Evolutionary conservation across 352 stramenopile genomes (phyloP), one percentile per base, ranked within the genome.

Genomic region (Globisporangium canariense): DNA sequence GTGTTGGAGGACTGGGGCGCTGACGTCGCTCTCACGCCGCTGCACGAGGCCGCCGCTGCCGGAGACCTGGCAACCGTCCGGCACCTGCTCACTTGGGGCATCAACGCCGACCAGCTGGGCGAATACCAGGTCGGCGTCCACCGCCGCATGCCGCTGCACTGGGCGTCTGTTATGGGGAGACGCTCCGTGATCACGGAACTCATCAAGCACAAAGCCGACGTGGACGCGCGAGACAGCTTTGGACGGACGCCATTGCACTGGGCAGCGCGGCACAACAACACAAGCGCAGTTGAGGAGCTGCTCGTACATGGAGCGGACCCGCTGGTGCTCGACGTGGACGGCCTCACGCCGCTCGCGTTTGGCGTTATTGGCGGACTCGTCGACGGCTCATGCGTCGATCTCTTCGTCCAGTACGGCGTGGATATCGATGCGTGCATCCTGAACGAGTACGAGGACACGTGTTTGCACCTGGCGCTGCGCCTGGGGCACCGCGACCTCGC

Each of bases 11-110:
- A 90, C 11, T 94, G 83, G 81, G 86, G 86, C 7, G 80, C 75
- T 6, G 86, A 94, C 57, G 82, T 94, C 4, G 86, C 83, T 9
- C 73, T 94, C 36, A 94, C 86, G 9, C 86, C 86, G 20, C 68
- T 94, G 22, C 86, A 94, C 28, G 81, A 88, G 38, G 78, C 82
- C 18, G 76, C 80, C 0, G 86, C 81, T 25, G 73, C 73, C 4
- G 84, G 83, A 7, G 80, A 92, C 57, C 49, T 87, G 1, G 72
- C 71, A 18, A 74, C 68, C 0, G 76, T 92, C 4, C 64, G 76
- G n/a, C 71, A 89, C 62, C 71, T 86, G 25, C 63, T 94, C 8
- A 76, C 74, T 38, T 78, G 75, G 69, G 79, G 75, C 18, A 77
- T 88, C 22, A 69, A 79, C 16, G 71, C 83, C 2, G 75, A 94